These are phyloP conservation scores for Trifolium fragiferum DNA, from an alignment of 306 rosid genomes.

Conservation along the genomic window DNA sequence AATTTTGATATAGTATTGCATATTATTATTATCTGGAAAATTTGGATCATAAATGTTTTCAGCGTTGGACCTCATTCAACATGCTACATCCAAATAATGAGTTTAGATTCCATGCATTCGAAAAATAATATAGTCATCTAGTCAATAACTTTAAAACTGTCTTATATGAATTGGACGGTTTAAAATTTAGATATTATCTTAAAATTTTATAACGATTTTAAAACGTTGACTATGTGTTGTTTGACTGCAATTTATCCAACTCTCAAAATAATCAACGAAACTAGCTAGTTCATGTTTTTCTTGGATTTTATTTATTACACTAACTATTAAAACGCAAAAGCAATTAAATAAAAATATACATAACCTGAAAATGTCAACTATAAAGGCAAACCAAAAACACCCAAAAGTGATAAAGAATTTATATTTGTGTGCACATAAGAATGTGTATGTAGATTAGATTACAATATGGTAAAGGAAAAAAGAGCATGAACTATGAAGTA, in stretches of 20 bases:
- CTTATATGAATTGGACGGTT: no score
- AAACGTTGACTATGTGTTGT: no score
- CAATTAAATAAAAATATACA: not conserved
- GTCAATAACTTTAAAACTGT: no score
- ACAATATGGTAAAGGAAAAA: not conserved
- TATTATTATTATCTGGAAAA: not conserved
- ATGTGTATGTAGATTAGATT: not conserved
- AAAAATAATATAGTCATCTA: no score
- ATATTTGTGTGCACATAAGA: not conserved
- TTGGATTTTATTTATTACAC: not conserved
- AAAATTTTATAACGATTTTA: no score
- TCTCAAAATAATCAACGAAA: not conserved
- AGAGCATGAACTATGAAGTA: not conserved
- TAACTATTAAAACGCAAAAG: not conserved
- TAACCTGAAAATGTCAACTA: constrained; percentile 6
- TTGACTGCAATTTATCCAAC: no score
- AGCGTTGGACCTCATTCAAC: not conserved
- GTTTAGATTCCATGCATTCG: no score
- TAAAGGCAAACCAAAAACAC: not conserved
- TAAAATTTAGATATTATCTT: no score
- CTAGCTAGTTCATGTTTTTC: not conserved
- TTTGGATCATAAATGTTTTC: not conserved
- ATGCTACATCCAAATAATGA: no score
- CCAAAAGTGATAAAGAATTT: not conserved
- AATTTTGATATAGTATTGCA: not conserved